Evolutionary conservation across 805 yeast species (phyloP).

Genomic region (Cyberlindnera euphorbiae): DNA sequence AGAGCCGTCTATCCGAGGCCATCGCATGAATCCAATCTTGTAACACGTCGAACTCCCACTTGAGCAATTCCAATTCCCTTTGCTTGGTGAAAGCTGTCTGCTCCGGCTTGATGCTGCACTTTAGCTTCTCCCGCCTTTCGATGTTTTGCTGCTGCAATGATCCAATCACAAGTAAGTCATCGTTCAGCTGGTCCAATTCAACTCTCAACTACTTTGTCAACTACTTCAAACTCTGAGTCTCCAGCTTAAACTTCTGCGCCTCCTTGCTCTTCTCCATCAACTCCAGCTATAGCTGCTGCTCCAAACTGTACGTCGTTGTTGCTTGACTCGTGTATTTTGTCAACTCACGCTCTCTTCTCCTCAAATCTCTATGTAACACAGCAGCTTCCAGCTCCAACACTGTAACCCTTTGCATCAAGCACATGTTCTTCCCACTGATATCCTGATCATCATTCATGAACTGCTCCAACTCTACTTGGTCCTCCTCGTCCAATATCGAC

Average conservation of each 20-base stretch:
- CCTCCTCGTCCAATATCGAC: constrained; percentile 11
- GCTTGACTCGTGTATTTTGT: background rate
- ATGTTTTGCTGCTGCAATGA: constrained; percentile 1
- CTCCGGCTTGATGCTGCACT: no score
- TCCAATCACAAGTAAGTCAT: constrained; percentile 3
- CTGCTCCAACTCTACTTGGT: constrained; percentile 13
- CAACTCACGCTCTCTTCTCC: constrained; percentile 2
- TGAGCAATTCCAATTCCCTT: constrained; percentile 3
- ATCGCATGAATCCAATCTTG: constrained; percentile 15
- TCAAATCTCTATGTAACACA: constrained; percentile 7
- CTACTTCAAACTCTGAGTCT: background rate
- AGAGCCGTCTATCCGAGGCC: no score
- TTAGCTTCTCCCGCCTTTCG: no score
- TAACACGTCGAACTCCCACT: constrained; percentile 16
- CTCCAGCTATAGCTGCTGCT: constrained; percentile 1
- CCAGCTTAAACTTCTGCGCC: constrained; percentile 1
- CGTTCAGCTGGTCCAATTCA: constrained; percentile 9
- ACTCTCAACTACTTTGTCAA: constrained; percentile 1
- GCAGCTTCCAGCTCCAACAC: constrained; percentile 16
- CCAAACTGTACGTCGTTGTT: background rate
- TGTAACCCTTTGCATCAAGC: constrained; percentile 15
- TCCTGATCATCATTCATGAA: constrained; percentile 20
- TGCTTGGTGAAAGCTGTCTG: no score
- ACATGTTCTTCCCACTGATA: constrained; percentile 17
- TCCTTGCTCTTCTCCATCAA: constrained; percentile 1